Evolutionary conservation across 208 protist genomes (phyloP).

Genomic region (Crithidia bombi): DNA sequence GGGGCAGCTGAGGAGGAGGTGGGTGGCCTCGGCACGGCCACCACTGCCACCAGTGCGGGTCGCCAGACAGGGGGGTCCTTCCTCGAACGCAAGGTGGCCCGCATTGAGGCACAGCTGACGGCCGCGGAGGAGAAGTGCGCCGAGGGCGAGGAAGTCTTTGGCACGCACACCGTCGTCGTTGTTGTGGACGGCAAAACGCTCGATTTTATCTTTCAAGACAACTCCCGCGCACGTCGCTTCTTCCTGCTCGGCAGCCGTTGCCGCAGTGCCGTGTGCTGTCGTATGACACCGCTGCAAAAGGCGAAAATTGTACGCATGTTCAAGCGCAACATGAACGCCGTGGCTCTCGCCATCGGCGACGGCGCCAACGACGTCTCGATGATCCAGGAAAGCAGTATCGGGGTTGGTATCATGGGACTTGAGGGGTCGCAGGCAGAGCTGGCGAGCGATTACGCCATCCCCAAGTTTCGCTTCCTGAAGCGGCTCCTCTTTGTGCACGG

Average conservation of each 20-base stretch:
- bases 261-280: constrained; percentile 82
- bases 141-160: constrained; percentile 17
- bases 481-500: constrained; percentile 95
- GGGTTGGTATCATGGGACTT: constrained; percentile 95
- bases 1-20: background rate
- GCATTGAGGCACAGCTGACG: constrained; percentile 40
- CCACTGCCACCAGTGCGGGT: background rate
- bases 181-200: constrained; percentile 83
- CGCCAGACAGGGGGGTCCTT: background rate
- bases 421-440: constrained; percentile 95
- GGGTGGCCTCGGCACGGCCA: background rate
- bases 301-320: constrained; percentile 76
- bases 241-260: constrained; percentile 64
- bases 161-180: constrained; percentile 46
- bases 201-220: constrained; percentile 67
- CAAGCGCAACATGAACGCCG: constrained; percentile 49
- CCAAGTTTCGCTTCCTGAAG: constrained; percentile 91
- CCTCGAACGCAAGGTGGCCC: constrained; percentile 21
- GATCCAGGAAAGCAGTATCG: constrained; percentile 94
- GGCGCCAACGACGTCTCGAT: constrained; percentile 94
- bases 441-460: constrained; percentile 92
- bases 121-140: constrained; percentile 34
- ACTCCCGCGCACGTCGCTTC: constrained; percentile 53
- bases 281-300: constrained; percentile 87
- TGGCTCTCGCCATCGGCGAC: constrained; percentile 83